Conservation (phyloP, 2,329 filamentous ascomycete species). For the Aspergillus fumigatus region DNA sequence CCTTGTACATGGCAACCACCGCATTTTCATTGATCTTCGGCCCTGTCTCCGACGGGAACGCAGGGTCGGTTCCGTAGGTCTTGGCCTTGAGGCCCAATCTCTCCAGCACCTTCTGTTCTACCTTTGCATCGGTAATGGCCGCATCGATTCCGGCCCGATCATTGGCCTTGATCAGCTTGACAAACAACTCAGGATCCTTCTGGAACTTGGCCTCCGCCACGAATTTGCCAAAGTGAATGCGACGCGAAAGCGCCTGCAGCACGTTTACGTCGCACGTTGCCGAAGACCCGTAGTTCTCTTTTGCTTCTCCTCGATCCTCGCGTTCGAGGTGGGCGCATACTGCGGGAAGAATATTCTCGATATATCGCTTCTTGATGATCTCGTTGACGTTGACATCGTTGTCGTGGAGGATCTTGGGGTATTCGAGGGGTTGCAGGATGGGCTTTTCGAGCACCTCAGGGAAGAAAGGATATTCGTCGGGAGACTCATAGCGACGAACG, state of each 20-base stretch:
- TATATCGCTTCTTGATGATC: constrained; percentile 81
- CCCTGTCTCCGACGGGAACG: constrained; percentile 45
- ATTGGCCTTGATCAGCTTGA: constrained; percentile 71
- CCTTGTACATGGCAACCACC: constrained; percentile 79
- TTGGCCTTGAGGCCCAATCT: constrained; percentile 80
- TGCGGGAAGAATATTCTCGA: constrained; percentile 73
- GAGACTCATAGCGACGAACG: constrained; percentile 90
- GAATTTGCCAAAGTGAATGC: constrained; percentile 98
- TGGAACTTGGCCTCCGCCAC: constrained; percentile 95
- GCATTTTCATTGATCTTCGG: constrained; percentile 88
- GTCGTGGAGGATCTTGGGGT: constrained; percentile 79
- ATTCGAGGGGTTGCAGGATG: constrained; percentile 81
- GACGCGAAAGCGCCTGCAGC: constrained; percentile 80
- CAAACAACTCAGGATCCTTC: constrained; percentile 75
- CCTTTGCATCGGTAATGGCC: constrained; percentile 83
- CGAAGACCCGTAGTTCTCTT: constrained; percentile 93
- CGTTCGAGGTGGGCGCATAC: constrained; percentile 73
- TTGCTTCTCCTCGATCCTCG: constrained; percentile 73
- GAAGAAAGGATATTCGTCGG: constrained; percentile 98
- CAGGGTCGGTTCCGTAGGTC: constrained; percentile 90
- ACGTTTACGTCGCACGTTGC: constrained; percentile 88
- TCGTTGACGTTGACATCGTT: constrained; percentile 90
- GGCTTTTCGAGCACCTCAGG: constrained; percentile 71
- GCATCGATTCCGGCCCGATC: constrained; percentile 79
- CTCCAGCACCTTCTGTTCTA: constrained; percentile 89